phyloP scores from a whole-genome alignment of 2,329 filamentous ascomycete genomes.

The Alternaria sp. region DNA sequence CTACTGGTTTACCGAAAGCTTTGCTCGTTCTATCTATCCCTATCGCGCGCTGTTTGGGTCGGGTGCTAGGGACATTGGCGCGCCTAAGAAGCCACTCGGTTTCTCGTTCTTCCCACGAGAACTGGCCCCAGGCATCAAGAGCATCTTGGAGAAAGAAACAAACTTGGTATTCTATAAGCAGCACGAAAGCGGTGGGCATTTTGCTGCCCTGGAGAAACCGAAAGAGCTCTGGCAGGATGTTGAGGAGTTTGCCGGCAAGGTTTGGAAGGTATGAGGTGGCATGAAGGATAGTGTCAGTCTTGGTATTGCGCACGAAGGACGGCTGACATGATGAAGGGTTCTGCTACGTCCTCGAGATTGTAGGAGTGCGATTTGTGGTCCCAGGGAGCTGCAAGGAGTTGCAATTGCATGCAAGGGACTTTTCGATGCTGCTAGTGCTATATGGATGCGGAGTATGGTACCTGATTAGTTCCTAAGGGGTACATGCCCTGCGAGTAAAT shows the following conservation, averaged over 20 bases:
- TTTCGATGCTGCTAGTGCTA: background rate
- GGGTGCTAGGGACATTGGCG: background rate
- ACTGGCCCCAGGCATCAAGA: slow-evolving; percentile 47
- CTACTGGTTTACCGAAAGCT: slow-evolving; percentile 62
- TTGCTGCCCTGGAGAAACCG: slow-evolving; percentile 59
- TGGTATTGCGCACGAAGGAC: background rate
- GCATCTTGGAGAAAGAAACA: slow-evolving; percentile 46
- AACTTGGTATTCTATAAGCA: slow-evolving; percentile 49
- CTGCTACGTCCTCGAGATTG: background rate
- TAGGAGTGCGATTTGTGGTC: background rate
- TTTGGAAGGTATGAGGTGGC: slow-evolving; percentile 41
- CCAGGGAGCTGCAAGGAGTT: background rate
- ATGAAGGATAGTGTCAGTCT: background rate
- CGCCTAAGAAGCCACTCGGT: slow-evolving; percentile 50
- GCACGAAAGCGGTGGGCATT: slow-evolving; percentile 61
- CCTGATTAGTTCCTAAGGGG: background rate
- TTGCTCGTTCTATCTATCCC: slow-evolving; percentile 57
- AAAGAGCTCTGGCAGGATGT: slow-evolving; percentile 53
- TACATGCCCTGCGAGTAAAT: background rate
- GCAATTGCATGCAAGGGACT: background rate
- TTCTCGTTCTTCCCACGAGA: slow-evolving; percentile 56
- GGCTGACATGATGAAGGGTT: slow-evolving; percentile 1
- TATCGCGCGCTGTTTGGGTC: slow-evolving; percentile 50
- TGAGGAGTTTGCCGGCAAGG: slow-evolving; percentile 52
- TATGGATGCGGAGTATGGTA: background rate